A percentile compares a stretch with the other conserved stretches of the same genome.
Conservation (phyloP, 2,329 filamentous ascomycete genomes). For the Didymella pinodella region DNA sequence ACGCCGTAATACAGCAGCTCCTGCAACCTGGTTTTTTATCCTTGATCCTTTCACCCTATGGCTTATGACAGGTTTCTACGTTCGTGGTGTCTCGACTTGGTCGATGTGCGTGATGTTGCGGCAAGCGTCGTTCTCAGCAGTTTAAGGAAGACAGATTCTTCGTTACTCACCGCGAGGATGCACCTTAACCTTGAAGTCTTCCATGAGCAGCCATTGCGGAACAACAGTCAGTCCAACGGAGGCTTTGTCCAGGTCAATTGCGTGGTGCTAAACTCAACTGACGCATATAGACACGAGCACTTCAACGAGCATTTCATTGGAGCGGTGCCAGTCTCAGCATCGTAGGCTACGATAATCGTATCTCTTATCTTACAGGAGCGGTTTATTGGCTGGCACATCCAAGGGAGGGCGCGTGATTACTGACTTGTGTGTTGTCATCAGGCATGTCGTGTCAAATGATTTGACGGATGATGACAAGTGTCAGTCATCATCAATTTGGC, state of each 20-base stretch:
- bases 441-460: too few species aligned
- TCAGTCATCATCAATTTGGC: too few species aligned
- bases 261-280: neutral
- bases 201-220: neutral
- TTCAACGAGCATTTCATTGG: neutral
- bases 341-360: conserved; percentile 1
- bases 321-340: conserved; percentile 1
- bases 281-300: neutral
- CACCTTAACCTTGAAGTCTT: neutral
- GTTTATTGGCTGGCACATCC: neutral
- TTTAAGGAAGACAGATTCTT: neutral
- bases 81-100: neutral
- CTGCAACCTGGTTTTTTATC: neutral
- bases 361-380: neutral
- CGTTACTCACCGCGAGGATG: neutral
- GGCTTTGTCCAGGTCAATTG: neutral
- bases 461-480: too few species aligned
- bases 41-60: neutral
- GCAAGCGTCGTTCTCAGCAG: neutral
- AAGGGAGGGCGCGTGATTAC: neutral
- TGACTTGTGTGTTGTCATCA: too few species aligned
- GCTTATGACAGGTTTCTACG: neutral
- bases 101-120: neutral
- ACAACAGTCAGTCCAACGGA: neutral
- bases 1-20: neutral